Percentiles rank a stretch among this genome's conserved stretches.
Evolutionary conservation across 225 moss, liverwort and hornwort genomes (phyloP).

Genomic region (Sphagnum contortum): DNA sequence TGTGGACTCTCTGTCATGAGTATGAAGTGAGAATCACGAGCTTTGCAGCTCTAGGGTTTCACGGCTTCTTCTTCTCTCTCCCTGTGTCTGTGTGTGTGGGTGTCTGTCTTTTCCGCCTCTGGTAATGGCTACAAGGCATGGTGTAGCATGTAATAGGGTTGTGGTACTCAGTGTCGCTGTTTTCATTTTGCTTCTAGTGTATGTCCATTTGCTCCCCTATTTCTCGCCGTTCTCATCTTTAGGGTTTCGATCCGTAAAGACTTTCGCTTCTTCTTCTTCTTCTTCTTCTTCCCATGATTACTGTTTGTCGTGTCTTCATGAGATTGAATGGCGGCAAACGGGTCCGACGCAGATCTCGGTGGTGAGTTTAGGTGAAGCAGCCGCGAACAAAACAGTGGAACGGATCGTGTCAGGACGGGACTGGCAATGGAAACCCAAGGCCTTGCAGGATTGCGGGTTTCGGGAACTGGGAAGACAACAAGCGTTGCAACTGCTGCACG

Average conservation of each 20-base stretch:
- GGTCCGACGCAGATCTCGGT: conserved; percentile 23
- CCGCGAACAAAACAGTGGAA: conserved; percentile 1
- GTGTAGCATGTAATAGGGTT: conserved; percentile 70
- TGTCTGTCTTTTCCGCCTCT: conserved; percentile 78
- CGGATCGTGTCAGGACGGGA: conserved; percentile 22
- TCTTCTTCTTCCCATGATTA: neutral
- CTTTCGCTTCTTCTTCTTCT: neutral
- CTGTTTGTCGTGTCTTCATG: neutral
- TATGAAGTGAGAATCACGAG: too few relatives aligned
- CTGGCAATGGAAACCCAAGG: conserved; percentile 48
- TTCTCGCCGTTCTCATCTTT: conserved; percentile 35
- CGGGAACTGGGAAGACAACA: conserved; percentile 61
- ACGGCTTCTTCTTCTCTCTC: too few relatives aligned
- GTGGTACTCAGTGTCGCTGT: conserved; percentile 85
- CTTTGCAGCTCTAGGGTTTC: too few relatives aligned
- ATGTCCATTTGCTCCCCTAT: conserved; percentile 74
- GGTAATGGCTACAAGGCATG: conserved; percentile 80
- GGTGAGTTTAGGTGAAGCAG: neutral
- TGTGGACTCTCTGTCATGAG: too few relatives aligned
- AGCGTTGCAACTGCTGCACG: conserved; percentile 60
- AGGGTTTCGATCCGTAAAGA: conserved; percentile 13
- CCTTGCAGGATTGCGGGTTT: conserved; percentile 41
- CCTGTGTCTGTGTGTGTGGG: too few relatives aligned
- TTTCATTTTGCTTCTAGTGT: conserved; percentile 77
- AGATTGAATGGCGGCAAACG: neutral